Percentiles rank a stretch among this genome's conserved stretches.
Conservation (phyloP, 2,329 filamentous ascomycete genomes). For the Epichloe festucae region DNA sequence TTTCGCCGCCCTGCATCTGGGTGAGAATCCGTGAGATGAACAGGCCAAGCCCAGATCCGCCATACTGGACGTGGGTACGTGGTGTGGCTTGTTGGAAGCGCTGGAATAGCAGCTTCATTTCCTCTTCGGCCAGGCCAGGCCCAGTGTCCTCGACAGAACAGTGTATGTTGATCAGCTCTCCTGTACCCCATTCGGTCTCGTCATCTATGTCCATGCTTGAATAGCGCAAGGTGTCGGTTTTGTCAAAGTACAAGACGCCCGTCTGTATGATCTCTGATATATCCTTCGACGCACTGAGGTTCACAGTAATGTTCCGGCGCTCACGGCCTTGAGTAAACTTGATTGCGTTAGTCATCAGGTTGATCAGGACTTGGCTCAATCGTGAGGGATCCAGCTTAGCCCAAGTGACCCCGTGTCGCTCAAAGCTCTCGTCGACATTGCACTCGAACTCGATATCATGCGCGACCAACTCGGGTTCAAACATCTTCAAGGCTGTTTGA, state of each 20-base stretch:
- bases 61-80: conserved; percentile 59
- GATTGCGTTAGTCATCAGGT: conserved; percentile 57
- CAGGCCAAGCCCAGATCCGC: conserved; percentile 55
- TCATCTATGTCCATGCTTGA: conserved; percentile 31
- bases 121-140: conserved; percentile 49
- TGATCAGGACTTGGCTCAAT: conserved; percentile 63
- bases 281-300: conserved; percentile 48
- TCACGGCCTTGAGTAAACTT: conserved; percentile 52
- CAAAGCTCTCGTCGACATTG: conserved; percentile 53
- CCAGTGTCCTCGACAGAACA: conserved; percentile 63
- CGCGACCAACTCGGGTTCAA: conserved; percentile 59
- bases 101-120: conserved; percentile 54
- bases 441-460: conserved; percentile 62
- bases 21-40: conserved; percentile 68
- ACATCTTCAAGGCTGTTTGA: conserved; percentile 62
- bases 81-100: conserved; percentile 57
- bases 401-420: conserved; percentile 53
- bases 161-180: conserved; percentile 58
- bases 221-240: conserved; percentile 24
- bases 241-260: conserved; percentile 34
- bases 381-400: conserved; percentile 64
- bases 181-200: conserved; percentile 55
- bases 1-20: conserved; percentile 66
- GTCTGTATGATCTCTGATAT: conserved; percentile 27
- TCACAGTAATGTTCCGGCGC: conserved; percentile 47